These are phyloP conservation scores for Tolypocladium capitatum DNA, from an alignment of 2,329 filamentous ascomycete genomes.

Conservation along the genomic window DNA sequence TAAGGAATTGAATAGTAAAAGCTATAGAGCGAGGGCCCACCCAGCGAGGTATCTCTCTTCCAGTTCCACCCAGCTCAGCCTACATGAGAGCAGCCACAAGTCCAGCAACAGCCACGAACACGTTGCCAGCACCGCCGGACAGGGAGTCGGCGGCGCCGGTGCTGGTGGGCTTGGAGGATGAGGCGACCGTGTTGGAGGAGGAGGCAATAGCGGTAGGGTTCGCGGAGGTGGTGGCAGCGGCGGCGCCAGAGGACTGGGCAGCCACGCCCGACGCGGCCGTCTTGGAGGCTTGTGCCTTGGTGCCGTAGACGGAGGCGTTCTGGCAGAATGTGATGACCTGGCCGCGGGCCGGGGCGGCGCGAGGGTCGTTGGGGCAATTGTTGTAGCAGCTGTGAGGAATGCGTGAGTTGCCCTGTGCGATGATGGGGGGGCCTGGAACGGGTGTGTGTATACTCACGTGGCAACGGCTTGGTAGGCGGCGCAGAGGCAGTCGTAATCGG, in stretches of 20 bases:
- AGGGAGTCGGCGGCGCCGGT: conserved; percentile 12
- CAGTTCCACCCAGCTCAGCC: conserved; percentile 10
- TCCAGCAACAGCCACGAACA: conserved; percentile 24
- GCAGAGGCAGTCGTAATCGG: conserved; percentile 36
- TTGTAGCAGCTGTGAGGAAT: conserved; percentile 32
- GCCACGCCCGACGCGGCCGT: conserved; percentile 8
- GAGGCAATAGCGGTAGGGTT: conserved; percentile 8
- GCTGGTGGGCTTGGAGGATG: conserved; percentile 9
- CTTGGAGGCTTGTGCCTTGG: conserved; percentile 14
- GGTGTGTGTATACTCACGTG: conserved; percentile 26
- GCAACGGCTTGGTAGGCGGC: conserved; percentile 28
- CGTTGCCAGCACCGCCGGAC: conserved; percentile 17
- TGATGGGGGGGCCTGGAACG: background rate
- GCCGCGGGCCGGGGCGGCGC: conserved; percentile 18
- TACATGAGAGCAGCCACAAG: conserved; percentile 23
- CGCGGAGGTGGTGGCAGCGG: conserved; percentile 9
- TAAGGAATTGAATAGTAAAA: background rate
- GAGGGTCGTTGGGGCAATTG: conserved; percentile 39
- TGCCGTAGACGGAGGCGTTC: conserved; percentile 29
- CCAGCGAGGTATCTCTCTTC: background rate
- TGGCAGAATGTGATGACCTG: conserved; percentile 31
- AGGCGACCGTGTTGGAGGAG: conserved; percentile 5
- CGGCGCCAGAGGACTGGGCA: conserved; percentile 8
- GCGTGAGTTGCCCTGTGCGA: conserved; percentile 1
- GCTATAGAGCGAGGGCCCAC: background rate